phyloP scores from a whole-genome alignment of 1,284 basidiomycete genomes.

The Cystobasidiaceae sp. region DNA sequence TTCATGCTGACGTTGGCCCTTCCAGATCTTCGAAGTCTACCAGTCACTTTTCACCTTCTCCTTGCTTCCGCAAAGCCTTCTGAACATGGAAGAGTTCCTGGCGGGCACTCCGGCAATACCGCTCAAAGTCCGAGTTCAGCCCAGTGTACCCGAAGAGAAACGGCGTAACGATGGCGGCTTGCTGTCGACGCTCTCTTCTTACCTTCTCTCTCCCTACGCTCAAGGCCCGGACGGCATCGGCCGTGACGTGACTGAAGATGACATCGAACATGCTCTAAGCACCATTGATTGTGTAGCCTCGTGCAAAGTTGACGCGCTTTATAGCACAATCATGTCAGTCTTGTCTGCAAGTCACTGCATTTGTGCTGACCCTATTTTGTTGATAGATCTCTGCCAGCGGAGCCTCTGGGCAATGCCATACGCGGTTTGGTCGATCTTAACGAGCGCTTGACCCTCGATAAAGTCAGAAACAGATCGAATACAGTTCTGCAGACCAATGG shows the following conservation, averaged over 20 bases:
- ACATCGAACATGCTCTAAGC: slow-evolving; percentile 88
- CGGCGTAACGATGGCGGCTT: slow-evolving; percentile 78
- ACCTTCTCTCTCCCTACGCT: slow-evolving; percentile 90
- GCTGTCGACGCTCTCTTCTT: slow-evolving; percentile 88
- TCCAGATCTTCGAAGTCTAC: slow-evolving; percentile 94
- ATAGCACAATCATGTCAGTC: slow-evolving; percentile 80
- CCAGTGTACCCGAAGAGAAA: slow-evolving; percentile 53
- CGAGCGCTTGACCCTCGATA: slow-evolving; percentile 73
- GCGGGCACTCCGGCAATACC: slow-evolving; percentile 80
- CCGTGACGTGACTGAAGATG: slow-evolving; percentile 61
- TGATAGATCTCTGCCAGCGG: slow-evolving; percentile 30
- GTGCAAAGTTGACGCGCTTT: slow-evolving; percentile 89
- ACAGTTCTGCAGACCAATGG: not conserved
- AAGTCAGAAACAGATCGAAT: slow-evolving; percentile 41
- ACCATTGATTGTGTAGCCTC: slow-evolving; percentile 93
- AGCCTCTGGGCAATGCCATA: slow-evolving; percentile 70
- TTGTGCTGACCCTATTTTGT: not conserved
- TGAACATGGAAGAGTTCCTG: slow-evolving; percentile 96
- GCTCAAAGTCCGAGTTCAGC: slow-evolving; percentile 63
- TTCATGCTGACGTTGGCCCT: not conserved
- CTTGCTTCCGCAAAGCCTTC: slow-evolving; percentile 75
- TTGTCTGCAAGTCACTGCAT: not conserved
- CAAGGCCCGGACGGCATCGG: slow-evolving; percentile 37
- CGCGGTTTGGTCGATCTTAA: slow-evolving; percentile 83
- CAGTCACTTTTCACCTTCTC: slow-evolving; percentile 93